Conservation (phyloP, 257 asterid genomes). For the Echium plantagineum region DNA sequence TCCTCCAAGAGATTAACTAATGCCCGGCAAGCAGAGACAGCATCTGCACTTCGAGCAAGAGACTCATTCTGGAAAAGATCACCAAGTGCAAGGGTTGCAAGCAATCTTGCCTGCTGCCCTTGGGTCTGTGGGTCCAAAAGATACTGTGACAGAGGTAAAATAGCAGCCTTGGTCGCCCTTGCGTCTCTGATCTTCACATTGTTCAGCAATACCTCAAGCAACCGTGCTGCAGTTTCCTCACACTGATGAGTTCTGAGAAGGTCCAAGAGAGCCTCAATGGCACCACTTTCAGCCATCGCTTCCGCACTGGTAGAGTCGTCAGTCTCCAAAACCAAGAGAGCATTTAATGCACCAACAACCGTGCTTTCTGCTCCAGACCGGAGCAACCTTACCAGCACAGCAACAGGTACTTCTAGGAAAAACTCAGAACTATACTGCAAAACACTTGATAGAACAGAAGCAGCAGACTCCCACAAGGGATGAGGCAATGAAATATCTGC, state of each 20-base stretch:
- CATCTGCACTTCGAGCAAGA: slow-evolving; percentile 84
- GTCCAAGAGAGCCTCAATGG: slow-evolving; percentile 84
- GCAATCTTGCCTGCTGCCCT: slow-evolving; percentile 91
- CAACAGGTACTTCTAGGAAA: slow-evolving; percentile 93
- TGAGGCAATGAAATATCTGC: slow-evolving; percentile 74
- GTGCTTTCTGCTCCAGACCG: slow-evolving; percentile 82
- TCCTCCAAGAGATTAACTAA: slow-evolving; percentile 94
- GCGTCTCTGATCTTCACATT: slow-evolving; percentile 89
- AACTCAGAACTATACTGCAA: slow-evolving; percentile 87
- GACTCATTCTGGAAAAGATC: slow-evolving; percentile 92
- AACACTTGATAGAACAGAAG: slow-evolving; percentile 79
- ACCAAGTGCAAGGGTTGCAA: slow-evolving; percentile 93
- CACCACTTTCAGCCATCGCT: slow-evolving; percentile 99
- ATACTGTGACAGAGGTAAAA: slow-evolving; percentile 84
- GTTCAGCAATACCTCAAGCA: slow-evolving; percentile 80
- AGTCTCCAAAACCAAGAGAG: slow-evolving; percentile 84
- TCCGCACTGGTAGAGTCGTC: slow-evolving; percentile 94
- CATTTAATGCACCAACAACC: slow-evolving; percentile 78
- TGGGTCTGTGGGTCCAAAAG: slow-evolving; percentile 98
- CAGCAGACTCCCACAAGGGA: slow-evolving; percentile 94
- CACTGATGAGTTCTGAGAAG: slow-evolving; percentile 88
- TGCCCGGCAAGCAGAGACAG: slow-evolving; percentile 96
- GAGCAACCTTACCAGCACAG: slow-evolving; percentile 81
- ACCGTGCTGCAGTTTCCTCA: slow-evolving; percentile 93
- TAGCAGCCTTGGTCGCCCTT: slow-evolving; percentile 81